A percentile compares a stretch with the other conserved stretches of the same genome.
phyloP scores from a whole-genome alignment of 2,329 filamentous ascomycete species.

The Pseudocercospora pini-densiflorae region DNA sequence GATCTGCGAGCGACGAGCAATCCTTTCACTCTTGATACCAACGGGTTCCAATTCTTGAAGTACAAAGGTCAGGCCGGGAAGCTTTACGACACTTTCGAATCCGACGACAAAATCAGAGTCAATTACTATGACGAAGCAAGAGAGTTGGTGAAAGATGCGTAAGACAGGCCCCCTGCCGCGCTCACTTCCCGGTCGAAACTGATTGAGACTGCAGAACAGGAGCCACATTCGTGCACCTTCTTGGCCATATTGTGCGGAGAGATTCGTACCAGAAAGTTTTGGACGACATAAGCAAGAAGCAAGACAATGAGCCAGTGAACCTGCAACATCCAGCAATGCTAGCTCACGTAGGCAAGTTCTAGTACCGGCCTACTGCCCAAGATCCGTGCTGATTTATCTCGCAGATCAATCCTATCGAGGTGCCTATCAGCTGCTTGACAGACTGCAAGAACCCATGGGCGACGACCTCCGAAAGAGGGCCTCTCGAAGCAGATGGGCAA shows the following conservation, averaged over 20 bases:
- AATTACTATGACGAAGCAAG: conserved; percentile 16
- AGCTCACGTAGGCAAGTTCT: not conserved
- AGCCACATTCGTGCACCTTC: conserved; percentile 15
- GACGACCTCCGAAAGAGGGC: not conserved
- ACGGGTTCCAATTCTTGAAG: conserved; percentile 19
- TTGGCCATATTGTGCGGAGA: conserved; percentile 13
- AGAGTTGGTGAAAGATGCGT: conserved; percentile 15
- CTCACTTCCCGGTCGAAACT: not conserved
- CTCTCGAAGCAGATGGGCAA: conserved; percentile 18
- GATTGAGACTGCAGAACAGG: conserved; percentile 1
- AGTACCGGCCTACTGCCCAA: not conserved
- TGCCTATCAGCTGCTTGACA: not conserved
- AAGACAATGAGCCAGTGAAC: conserved; percentile 7
- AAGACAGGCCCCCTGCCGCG: not conserved
- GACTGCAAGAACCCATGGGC: not conserved
- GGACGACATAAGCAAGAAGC: conserved; percentile 16
- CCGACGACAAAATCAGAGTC: conserved; percentile 17
- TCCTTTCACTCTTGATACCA: conserved; percentile 10
- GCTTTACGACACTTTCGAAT: conserved; percentile 11
- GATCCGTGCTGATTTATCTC: conserved; percentile 5
- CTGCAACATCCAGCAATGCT: not conserved
- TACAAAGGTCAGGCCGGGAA: not conserved
- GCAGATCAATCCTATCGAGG: conserved; percentile 1
- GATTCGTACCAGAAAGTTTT: conserved; percentile 14
- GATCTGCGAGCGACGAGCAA: conserved; percentile 10